Percentiles rank a stretch among this genome's conserved stretches.
These are phyloP conservation scores for Cajanus cajan DNA, from an alignment of 306 rosid species.

Conservation along the genomic window DNA sequence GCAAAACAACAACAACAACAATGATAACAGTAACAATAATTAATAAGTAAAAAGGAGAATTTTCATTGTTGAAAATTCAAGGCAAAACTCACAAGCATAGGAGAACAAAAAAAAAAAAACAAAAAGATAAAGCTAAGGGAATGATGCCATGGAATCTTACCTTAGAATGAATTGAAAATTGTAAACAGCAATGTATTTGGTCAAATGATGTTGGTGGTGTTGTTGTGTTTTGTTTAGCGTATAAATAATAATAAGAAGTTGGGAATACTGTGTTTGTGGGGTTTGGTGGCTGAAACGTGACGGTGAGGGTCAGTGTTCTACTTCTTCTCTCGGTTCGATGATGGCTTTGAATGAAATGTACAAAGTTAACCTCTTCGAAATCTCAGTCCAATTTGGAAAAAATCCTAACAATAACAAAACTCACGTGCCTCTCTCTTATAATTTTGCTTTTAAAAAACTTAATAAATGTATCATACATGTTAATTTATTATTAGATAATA, in stretches of 20 bases:
- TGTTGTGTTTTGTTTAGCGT: not conserved
- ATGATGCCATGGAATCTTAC: slow-evolving; percentile 35
- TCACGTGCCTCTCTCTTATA: not conserved
- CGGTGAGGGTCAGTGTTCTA: not conserved
- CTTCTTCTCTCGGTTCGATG: not conserved
- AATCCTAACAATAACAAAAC: not conserved
- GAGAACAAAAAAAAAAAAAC: not conserved
- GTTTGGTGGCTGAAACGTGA: slow-evolving; percentile 14
- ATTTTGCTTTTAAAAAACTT: too few species aligned
- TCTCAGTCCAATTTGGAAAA: slow-evolving; percentile 9
- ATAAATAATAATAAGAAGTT: not conserved
- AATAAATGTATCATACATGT: too few species aligned
- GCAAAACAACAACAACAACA: not conserved
- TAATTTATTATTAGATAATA: too few species aligned
- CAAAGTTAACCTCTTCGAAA: not conserved
- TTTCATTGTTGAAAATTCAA: not conserved
- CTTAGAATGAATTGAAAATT: not conserved
- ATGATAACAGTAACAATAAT: not conserved
- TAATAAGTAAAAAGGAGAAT: not conserved
- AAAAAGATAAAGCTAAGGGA: too few species aligned
- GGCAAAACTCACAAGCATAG: not conserved
- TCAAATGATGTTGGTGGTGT: slow-evolving; percentile 23
- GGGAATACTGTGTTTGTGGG: not conserved
- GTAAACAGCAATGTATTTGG: not conserved
- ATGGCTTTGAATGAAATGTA: slow-evolving; percentile 7